Conservation (phyloP, 2,329 filamentous ascomycete genomes). For the Trichoderma sp. region DNA sequence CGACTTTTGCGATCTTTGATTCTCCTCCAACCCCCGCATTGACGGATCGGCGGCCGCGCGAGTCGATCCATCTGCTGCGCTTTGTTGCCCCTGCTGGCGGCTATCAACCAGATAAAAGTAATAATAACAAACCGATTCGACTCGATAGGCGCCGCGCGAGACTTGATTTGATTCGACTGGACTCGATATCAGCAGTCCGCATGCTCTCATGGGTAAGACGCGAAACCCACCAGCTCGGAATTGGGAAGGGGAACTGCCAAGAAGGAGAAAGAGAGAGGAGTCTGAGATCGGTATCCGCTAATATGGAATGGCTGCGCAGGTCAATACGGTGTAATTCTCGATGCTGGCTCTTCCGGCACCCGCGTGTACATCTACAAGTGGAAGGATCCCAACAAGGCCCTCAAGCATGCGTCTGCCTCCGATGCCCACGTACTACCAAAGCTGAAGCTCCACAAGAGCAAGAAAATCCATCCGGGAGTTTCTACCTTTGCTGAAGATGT, state of each 20-base stretch:
- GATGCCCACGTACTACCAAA: constrained; percentile 69
- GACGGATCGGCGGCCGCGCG: neutral
- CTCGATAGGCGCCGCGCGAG: neutral
- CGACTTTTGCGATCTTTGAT: neutral
- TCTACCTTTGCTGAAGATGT: constrained; percentile 84
- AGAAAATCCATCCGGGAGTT: constrained; percentile 92
- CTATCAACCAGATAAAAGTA: neutral
- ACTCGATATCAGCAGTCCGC: neutral
- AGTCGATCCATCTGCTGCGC: neutral
- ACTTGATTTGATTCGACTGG: neutral
- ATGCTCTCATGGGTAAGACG: constrained; percentile 14
- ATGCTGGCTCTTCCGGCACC: constrained; percentile 96
- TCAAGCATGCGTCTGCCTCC: constrained; percentile 48
- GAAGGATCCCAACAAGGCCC: constrained; percentile 72
- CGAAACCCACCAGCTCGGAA: neutral
- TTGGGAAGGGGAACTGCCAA: neutral
- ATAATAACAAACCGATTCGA: neutral
- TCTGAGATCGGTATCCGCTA: neutral
- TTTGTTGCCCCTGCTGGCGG: neutral
- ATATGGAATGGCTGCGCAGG: constrained; percentile 38
- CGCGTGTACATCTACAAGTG: constrained; percentile 93
- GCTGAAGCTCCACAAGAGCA: constrained; percentile 81
- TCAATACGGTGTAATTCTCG: constrained; percentile 90
- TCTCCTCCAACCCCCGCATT: neutral
- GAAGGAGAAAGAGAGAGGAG: neutral